These are phyloP conservation scores for Cercospora janseana DNA, from an alignment of 2,329 filamentous ascomycete genomes.

Conservation along the genomic window DNA sequence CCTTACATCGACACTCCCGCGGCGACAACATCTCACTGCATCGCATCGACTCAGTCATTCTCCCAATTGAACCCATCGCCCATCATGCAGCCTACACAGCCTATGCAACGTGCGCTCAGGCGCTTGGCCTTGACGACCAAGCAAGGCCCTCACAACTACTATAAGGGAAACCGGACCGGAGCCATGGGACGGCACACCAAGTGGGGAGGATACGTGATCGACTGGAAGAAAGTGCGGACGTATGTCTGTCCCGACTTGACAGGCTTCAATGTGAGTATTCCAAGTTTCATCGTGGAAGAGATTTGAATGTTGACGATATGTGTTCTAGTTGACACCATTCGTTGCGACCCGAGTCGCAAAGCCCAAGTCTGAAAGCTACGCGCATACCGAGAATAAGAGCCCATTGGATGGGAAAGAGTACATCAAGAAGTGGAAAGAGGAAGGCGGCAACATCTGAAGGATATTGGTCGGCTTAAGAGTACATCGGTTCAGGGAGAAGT, in stretches of 20 bases:
- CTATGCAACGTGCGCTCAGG: conserved; percentile 66
- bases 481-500: background rate
- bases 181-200: conserved; percentile 83
- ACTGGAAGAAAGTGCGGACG: conserved; percentile 85
- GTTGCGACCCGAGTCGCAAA: conserved; percentile 62
- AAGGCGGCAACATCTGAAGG: conserved; percentile 35
- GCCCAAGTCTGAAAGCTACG: conserved; percentile 52
- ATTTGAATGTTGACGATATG: background rate
- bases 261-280: conserved; percentile 69
- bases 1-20: conserved; percentile 15
- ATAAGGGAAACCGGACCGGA: conserved; percentile 91
- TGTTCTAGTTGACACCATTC: conserved; percentile 74
- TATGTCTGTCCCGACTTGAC: conserved; percentile 75
- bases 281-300: background rate
- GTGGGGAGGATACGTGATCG: conserved; percentile 77
- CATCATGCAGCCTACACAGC: conserved; percentile 60
- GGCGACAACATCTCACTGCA: conserved; percentile 8
- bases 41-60: background rate
- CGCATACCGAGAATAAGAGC: conserved; percentile 29
- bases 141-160: conserved; percentile 88
- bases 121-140: conserved; percentile 87
- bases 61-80: background rate
- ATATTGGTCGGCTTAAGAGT: background rate
- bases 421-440: conserved; percentile 37
- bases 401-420: conserved; percentile 37